Conservation (phyloP, 805 yeast species). For the Hanseniaspora thailandica region DNA sequence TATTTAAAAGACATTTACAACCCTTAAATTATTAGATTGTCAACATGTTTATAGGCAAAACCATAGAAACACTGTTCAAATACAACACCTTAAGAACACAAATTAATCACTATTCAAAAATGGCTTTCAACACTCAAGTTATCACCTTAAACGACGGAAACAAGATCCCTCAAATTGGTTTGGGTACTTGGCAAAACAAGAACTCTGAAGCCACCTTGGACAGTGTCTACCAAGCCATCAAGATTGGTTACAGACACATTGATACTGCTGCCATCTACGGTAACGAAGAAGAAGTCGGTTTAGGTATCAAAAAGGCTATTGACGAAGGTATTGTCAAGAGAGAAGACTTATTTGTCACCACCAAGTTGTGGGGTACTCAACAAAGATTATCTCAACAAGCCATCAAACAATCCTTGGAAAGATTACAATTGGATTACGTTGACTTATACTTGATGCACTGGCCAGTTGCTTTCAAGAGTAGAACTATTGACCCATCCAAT, state of each 20-base stretch:
- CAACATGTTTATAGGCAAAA: no score
- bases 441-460: constrained; percentile 82
- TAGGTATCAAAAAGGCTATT: constrained; percentile 29
- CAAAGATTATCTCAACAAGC: constrained; percentile 59
- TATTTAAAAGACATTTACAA: no score
- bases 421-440: constrained; percentile 63
- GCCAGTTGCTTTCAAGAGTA: constrained; percentile 69
- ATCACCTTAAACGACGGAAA: constrained; percentile 50
- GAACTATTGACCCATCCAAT: constrained; percentile 30
- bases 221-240: constrained; percentile 49
- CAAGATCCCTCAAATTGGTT: constrained; percentile 53
- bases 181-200: constrained; percentile 62
- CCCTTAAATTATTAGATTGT: no score
- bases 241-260: constrained; percentile 61
- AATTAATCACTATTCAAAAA: background rate
- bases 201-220: constrained; percentile 42
- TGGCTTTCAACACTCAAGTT: constrained; percentile 12
- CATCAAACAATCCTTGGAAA: constrained; percentile 51
- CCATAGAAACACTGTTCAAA: background rate
- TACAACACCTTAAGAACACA: background rate
- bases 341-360: constrained; percentile 62
- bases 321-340: constrained; percentile 13
- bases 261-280: constrained; percentile 63
- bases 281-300: constrained; percentile 56
- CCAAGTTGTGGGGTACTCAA: constrained; percentile 87